Evolutionary conservation across 345 rosid genomes (phyloP).

Genomic region (Aegle marmelos): DNA sequence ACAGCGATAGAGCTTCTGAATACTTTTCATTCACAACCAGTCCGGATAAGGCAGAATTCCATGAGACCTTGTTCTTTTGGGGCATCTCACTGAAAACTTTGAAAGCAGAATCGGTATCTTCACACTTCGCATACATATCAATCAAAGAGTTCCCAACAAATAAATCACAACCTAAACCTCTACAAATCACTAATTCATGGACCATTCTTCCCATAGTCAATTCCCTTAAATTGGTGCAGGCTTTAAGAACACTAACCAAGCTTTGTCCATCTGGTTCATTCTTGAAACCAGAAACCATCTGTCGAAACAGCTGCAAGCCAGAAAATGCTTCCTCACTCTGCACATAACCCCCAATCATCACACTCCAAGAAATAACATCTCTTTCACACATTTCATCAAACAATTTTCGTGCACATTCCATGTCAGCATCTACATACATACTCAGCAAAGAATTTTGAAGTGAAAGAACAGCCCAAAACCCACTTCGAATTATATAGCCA

Average conservation of each 20-base stretch:
- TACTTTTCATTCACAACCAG: constrained; percentile 44
- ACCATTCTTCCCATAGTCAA: constrained; percentile 41
- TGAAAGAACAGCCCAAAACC: constrained; percentile 37
- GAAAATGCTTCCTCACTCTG: constrained; percentile 31
- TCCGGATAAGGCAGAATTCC: constrained; percentile 70
- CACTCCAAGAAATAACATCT: constrained; percentile 72
- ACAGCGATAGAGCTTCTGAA: constrained; percentile 40
- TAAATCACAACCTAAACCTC: constrained; percentile 46
- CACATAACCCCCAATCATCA: constrained; percentile 52
- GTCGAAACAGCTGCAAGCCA: constrained; percentile 44
- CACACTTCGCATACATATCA: constrained; percentile 62
- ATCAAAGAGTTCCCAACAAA: constrained; percentile 58
- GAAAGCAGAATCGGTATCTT: constrained; percentile 44
- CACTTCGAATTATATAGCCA: constrained; percentile 46
- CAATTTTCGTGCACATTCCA: constrained; percentile 37
- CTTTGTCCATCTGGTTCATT: constrained; percentile 50
- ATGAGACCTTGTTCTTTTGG: constrained; percentile 46
- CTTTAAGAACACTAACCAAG: constrained; percentile 57
- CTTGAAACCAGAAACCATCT: constrained; percentile 40
- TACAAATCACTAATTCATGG: constrained; percentile 46
- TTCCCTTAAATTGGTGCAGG: constrained; percentile 35
- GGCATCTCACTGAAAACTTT: constrained; percentile 42
- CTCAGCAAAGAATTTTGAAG: constrained; percentile 56
- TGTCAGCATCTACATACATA: constrained; percentile 29
- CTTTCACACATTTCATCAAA: constrained; percentile 69